A percentile compares a stretch with the other conserved stretches of the same genome.
phyloP scores from a whole-genome alignment of 2,329 filamentous ascomycete genomes.

The Rhexocercosporidium sp. region DNA sequence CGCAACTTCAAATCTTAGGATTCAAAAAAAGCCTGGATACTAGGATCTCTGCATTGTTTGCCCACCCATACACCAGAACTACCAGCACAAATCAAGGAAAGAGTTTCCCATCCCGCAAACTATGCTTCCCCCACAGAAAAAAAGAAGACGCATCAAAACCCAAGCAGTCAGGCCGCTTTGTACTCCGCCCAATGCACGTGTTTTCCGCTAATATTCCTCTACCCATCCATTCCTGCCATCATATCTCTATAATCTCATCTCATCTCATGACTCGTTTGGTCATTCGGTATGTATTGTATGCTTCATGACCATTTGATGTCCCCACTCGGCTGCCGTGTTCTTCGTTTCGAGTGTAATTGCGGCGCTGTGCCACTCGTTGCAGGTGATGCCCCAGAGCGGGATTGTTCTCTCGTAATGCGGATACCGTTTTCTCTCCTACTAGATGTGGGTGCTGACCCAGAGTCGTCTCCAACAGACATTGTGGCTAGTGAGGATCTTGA shows the following conservation, averaged over 20 bases:
- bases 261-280: neutral
- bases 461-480: conserved; percentile 30
- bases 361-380: conserved; percentile 30
- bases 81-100: neutral
- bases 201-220: neutral
- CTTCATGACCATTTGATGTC: conserved; percentile 43
- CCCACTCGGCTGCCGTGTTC: conserved; percentile 38
- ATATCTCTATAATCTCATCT: conserved; percentile 1
- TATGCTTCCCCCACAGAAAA: neutral
- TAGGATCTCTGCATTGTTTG: conserved; percentile 7
- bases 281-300: neutral
- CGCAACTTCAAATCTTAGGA: neutral
- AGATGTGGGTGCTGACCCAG: conserved; percentile 23
- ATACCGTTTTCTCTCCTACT: conserved; percentile 30
- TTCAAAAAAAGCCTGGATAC: neutral
- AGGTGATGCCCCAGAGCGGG: conserved; percentile 28
- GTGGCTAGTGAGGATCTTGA: conserved; percentile 40
- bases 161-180: conserved; percentile 3
- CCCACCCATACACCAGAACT: neutral
- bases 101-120: neutral
- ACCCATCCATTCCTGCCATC: neutral
- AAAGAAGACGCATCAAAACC: neutral
- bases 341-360: conserved; percentile 39
- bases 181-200: conserved; percentile 20
- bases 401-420: conserved; percentile 31